phyloP scores from a whole-genome alignment of 2,329 filamentous ascomycete species.

The Aureobasidium musti region DNA sequence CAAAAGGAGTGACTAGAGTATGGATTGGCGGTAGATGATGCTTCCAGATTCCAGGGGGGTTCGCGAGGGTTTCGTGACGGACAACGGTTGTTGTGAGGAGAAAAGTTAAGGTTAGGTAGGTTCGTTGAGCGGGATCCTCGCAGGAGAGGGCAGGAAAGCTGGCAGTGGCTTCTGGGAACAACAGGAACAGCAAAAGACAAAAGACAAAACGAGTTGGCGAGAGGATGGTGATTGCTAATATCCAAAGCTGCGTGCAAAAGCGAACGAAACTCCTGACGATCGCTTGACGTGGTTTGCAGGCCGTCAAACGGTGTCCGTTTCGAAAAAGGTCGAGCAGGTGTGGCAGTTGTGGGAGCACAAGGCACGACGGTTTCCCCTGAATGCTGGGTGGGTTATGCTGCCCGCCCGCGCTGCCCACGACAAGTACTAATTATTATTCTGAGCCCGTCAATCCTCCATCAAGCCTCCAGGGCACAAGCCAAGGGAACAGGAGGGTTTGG shows the following conservation, averaged over 20 bases:
- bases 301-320: conserved; percentile 25
- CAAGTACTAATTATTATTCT: background rate
- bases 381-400: conserved; percentile 20
- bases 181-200: background rate
- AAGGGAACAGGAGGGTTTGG: conserved; percentile 5
- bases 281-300: conserved; percentile 2
- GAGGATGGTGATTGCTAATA: conserved; percentile 4
- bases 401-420: background rate
- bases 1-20: conserved; percentile 25
- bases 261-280: conserved; percentile 17
- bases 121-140: conserved; percentile 8
- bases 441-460: background rate
- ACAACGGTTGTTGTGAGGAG: conserved; percentile 25
- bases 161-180: background rate
- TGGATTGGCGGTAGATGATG: conserved; percentile 14
- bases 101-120: conserved; percentile 11
- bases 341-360: conserved; percentile 18
- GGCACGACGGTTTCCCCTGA: conserved; percentile 24
- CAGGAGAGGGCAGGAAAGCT: conserved; percentile 15
- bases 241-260: background rate
- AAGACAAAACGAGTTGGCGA: background rate
- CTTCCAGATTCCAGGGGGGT: background rate
- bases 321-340: conserved; percentile 6
- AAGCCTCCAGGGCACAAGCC: conserved; percentile 1
- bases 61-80: conserved; percentile 9